phyloP scores from a whole-genome alignment of 2,329 filamentous ascomycete species.

The Hypocreales sp. region DNA sequence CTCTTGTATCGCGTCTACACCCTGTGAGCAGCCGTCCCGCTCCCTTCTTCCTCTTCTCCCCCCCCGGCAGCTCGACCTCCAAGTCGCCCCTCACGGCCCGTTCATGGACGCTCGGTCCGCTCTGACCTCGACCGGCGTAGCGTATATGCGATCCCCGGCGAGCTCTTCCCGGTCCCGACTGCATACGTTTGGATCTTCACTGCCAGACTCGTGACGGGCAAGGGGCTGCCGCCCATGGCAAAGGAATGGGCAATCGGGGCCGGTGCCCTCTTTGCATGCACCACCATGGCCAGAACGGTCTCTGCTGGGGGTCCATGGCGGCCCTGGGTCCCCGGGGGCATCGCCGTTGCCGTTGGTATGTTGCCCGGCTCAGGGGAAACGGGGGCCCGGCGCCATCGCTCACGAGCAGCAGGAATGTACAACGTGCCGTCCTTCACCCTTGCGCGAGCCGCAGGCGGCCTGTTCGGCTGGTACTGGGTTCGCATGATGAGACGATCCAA shows the following conservation, averaged over 20 bases:
- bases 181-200: slow-evolving; percentile 98
- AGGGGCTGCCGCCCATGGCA: slow-evolving; percentile 74
- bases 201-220: slow-evolving; percentile 77
- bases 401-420: slow-evolving; percentile 58
- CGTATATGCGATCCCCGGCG: slow-evolving; percentile 78
- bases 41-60: background rate
- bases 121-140: slow-evolving; percentile 17
- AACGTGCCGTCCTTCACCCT: slow-evolving; percentile 94
- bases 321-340: slow-evolving; percentile 72
- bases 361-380: slow-evolving; percentile 1
- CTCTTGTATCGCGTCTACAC: slow-evolving; percentile 84
- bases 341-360: slow-evolving; percentile 81
- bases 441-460: slow-evolving; percentile 68
- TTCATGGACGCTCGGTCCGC: no score
- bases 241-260: slow-evolving; percentile 63
- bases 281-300: slow-evolving; percentile 56
- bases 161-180: slow-evolving; percentile 85
- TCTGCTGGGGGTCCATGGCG: slow-evolving; percentile 47
- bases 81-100: background rate
- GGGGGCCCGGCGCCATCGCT: no score
- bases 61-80: background rate
- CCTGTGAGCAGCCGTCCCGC: slow-evolving; percentile 20
- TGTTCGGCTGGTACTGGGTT: slow-evolving; percentile 64
- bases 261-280: slow-evolving; percentile 55
- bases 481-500: slow-evolving; percentile 34